Conservation (phyloP, 2,329 filamentous ascomycete species). For the Aspergillus pseudoviridinutans region DNA sequence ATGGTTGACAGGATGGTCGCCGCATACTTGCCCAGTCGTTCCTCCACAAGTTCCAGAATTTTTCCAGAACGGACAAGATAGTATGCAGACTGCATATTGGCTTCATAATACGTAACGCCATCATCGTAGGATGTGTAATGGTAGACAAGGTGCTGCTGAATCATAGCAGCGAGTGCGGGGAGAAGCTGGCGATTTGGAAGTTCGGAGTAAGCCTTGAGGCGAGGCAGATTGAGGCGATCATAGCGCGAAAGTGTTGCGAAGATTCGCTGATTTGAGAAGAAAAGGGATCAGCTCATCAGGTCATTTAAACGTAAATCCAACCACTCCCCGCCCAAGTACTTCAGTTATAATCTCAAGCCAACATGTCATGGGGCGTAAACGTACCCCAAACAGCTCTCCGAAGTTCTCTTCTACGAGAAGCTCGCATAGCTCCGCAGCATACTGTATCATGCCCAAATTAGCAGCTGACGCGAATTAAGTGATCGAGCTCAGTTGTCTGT, state of each 20-base stretch:
- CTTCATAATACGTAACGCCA: slow-evolving; percentile 72
- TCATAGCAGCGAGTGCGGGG: slow-evolving; percentile 75
- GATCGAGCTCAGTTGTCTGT: not conserved
- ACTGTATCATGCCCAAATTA: slow-evolving; percentile 41
- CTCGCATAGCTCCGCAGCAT: slow-evolving; percentile 81
- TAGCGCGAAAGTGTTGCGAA: slow-evolving; percentile 72
- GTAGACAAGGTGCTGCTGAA: slow-evolving; percentile 83
- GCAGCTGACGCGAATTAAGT: slow-evolving; percentile 22
- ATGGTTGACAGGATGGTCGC: slow-evolving; percentile 71
- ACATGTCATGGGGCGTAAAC: slow-evolving; percentile 29
- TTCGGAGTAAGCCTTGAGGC: slow-evolving; percentile 67
- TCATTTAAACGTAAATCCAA: not conserved
- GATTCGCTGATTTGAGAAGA: slow-evolving; percentile 62
- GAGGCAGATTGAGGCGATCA: slow-evolving; percentile 69
- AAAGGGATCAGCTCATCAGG: not conserved
- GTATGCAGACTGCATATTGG: slow-evolving; percentile 76
- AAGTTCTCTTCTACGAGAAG: slow-evolving; percentile 85
- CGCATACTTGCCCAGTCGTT: slow-evolving; percentile 69
- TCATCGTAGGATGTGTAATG: slow-evolving; percentile 63
- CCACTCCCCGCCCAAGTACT: not conserved
- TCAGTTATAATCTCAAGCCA: not conserved
- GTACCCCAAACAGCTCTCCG: slow-evolving; percentile 87
- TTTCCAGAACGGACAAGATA: slow-evolving; percentile 76
- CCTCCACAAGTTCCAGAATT: slow-evolving; percentile 71
- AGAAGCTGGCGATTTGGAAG: slow-evolving; percentile 72